Evolutionary conservation across 2,329 filamentous ascomycete genomes (phyloP).

Genomic region (Penicillium sp.): DNA sequence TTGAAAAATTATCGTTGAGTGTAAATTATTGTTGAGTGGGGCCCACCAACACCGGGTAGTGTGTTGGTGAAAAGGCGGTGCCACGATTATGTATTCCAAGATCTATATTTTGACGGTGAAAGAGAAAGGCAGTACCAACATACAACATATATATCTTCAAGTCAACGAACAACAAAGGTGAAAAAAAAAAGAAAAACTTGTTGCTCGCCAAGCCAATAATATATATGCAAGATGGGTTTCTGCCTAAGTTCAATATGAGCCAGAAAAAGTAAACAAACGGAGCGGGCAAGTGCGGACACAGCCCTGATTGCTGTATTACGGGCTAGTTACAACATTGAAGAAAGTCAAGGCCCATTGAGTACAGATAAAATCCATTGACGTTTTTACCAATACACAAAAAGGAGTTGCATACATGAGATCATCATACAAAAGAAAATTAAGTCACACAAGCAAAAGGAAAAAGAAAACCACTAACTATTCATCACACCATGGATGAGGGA

Average conservation of each 20-base stretch:
- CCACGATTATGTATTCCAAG: no score
- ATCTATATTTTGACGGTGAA: neutral
- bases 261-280: neutral
- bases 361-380: slow-evolving; percentile 11
- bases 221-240: neutral
- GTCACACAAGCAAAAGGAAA: slow-evolving; percentile 17
- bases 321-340: slow-evolving; percentile 13
- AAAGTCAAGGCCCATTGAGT: neutral
- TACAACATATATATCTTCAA: no score
- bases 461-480: slow-evolving; percentile 14
- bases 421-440: slow-evolving; percentile 27
- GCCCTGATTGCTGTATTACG: neutral
- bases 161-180: neutral
- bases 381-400: slow-evolving; percentile 18
- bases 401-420: slow-evolving; percentile 20
- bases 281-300: neutral
- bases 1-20: no score
- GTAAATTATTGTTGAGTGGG: no score
- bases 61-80: no score
- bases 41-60: no score
- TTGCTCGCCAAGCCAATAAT: neutral
- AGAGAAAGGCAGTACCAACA: neutral
- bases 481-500: slow-evolving; percentile 13
- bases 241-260: neutral
- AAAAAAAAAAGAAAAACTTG: no score